Conservation (phyloP, 2,329 filamentous ascomycete species). For the Cytospora chrysosperma region DNA sequence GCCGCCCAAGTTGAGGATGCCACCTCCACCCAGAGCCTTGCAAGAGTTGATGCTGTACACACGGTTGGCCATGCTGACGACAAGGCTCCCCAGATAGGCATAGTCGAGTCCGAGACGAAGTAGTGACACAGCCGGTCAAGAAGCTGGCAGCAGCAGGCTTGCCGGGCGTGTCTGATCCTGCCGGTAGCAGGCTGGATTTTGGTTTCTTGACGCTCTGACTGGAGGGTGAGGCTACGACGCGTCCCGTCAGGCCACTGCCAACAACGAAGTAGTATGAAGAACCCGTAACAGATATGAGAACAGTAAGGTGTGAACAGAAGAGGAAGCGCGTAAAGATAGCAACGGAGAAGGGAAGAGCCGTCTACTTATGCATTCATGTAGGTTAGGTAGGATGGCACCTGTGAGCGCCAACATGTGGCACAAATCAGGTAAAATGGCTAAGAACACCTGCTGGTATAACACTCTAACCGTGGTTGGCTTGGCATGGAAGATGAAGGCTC, state of each 20-base stretch:
- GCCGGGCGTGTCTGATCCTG: conserved; percentile 24
- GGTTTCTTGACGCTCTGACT: conserved; percentile 26
- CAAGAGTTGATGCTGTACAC: conserved; percentile 23
- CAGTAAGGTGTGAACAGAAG: too few relatives aligned
- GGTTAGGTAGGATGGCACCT: too few relatives aligned
- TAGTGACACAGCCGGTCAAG: conserved; percentile 25
- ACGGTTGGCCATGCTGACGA: conserved; percentile 30
- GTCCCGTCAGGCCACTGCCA: conserved; percentile 30
- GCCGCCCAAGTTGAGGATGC: conserved; percentile 29
- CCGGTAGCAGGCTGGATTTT: conserved; percentile 38
- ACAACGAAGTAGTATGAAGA: conserved; percentile 26
- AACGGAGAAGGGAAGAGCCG: too few relatives aligned
- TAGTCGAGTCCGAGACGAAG: conserved; percentile 37
- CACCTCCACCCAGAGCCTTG: conserved; percentile 31
- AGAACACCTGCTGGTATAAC: too few relatives aligned
- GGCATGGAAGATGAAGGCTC: too few relatives aligned
- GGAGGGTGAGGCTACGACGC: conserved; percentile 29
- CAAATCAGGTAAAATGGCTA: too few relatives aligned
- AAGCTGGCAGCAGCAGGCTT: too few relatives aligned
- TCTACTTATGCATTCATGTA: too few relatives aligned
- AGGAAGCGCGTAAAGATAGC: too few relatives aligned
- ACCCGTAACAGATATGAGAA: too few relatives aligned
- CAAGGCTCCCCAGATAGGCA: conserved; percentile 36
- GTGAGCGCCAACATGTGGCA: too few relatives aligned
- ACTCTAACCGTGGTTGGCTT: too few relatives aligned